Conservation (phyloP, 768 basidiomycete species). For the Amanita polypyramis region DNA sequence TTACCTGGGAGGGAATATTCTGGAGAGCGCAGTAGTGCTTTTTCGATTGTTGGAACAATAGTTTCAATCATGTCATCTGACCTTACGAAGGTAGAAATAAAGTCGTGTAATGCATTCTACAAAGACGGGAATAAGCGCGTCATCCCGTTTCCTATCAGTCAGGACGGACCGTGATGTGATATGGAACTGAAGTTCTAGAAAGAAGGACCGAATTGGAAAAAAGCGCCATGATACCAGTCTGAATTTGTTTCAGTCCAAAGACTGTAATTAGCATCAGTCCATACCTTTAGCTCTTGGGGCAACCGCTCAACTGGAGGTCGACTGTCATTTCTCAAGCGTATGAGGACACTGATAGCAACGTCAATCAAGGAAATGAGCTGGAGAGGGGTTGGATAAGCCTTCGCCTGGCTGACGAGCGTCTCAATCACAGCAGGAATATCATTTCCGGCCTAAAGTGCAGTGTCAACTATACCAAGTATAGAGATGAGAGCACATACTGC, state of each 20-base stretch:
- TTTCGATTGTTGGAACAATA: conserved; percentile 69
- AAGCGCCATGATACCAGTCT: conserved; percentile 49
- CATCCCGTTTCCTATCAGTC: neutral
- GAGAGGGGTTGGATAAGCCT: conserved; percentile 32
- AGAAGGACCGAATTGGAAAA: conserved; percentile 57
- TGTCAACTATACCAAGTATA: neutral
- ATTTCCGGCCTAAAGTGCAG: conserved; percentile 23
- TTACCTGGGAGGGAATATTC: conserved; percentile 62
- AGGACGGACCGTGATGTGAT: conserved; percentile 45
- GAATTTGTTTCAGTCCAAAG: conserved; percentile 4
- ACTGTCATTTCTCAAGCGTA: conserved; percentile 51
- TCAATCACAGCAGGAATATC: conserved; percentile 40
- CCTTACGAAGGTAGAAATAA: conserved; percentile 43
- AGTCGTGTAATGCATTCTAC: conserved; percentile 49
- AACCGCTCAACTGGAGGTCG: conserved; percentile 32
- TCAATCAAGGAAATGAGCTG: conserved; percentile 47
- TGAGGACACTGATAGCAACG: conserved; percentile 56
- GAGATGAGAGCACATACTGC: conserved; percentile 30
- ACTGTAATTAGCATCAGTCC: neutral
- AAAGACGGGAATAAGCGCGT: conserved; percentile 4
- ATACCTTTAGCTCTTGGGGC: conserved; percentile 37
- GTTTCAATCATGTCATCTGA: conserved; percentile 38
- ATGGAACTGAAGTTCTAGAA: conserved; percentile 50
- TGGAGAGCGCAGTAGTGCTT: conserved; percentile 71
- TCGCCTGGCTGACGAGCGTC: conserved; percentile 40